These are phyloP conservation scores for Penicillium thymicola DNA, from an alignment of 2,329 filamentous ascomycete genomes.

Conservation along the genomic window DNA sequence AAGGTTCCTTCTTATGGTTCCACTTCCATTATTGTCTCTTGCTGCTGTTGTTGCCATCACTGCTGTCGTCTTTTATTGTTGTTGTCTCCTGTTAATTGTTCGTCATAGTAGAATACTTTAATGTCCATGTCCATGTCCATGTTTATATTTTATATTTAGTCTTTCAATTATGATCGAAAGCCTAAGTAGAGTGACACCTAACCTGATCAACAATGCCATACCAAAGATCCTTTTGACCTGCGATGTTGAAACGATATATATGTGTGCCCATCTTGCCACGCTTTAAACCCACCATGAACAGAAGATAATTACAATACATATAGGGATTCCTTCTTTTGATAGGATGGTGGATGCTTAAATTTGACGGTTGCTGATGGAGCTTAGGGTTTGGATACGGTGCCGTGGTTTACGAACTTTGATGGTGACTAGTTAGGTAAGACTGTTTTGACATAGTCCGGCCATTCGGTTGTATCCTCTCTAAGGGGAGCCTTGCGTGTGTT, in stretches of 20 bases:
- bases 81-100: not conserved
- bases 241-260: no score
- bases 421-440: not conserved
- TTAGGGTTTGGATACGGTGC: not conserved
- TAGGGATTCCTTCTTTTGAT: not conserved
- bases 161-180: not conserved
- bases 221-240: not conserved
- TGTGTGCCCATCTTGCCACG: not conserved
- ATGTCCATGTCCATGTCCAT: not conserved
- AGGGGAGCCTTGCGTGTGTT: not conserved
- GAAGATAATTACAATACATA: not conserved
- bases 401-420: not conserved
- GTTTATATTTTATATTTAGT: not conserved
- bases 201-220: no score
- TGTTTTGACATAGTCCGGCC: no score
- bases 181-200: no score
- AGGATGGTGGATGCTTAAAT: not conserved
- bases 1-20: not conserved
- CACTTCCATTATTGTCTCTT: not conserved
- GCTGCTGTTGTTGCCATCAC: not conserved
- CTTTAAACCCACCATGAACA: not conserved
- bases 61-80: no score
- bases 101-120: not conserved
- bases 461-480: not conserved
- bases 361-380: not conserved